phyloP scores from a whole-genome alignment of 345 rosid genomes.

The Jatropha curcas region DNA sequence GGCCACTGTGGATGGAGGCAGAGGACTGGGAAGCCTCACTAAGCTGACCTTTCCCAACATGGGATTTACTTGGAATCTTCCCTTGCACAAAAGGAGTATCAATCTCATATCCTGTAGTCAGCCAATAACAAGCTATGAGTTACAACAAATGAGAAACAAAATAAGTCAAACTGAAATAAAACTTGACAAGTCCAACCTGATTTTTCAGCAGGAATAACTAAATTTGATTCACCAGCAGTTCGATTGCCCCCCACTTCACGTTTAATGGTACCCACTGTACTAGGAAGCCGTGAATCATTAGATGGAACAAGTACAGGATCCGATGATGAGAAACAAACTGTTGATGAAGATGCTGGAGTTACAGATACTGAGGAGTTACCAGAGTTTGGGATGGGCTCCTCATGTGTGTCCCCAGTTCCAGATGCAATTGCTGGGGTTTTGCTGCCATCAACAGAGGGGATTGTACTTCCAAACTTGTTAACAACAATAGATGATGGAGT shows the following conservation, averaged over 20 bases:
- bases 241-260: constrained; percentile 46
- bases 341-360: constrained; percentile 51
- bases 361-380: constrained; percentile 35
- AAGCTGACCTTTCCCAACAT: constrained; percentile 48
- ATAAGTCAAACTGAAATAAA: constrained; percentile 17
- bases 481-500: constrained; percentile 34
- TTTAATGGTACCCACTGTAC: constrained; percentile 48
- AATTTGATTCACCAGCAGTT: constrained; percentile 44
- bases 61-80: constrained; percentile 50
- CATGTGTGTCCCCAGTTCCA: constrained; percentile 43
- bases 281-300: constrained; percentile 36
- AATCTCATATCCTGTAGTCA: constrained; percentile 43
- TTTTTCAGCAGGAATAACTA: constrained; percentile 40
- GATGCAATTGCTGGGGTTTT: constrained; percentile 38
- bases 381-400: constrained; percentile 40
- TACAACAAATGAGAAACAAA: constrained; percentile 5
- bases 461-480: constrained; percentile 36
- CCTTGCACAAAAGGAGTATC: constrained; percentile 44
- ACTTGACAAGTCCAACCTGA: constrained; percentile 37
- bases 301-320: constrained; percentile 63
- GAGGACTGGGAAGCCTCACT: constrained; percentile 55
- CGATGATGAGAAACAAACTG: constrained; percentile 56
- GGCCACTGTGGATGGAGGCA: constrained; percentile 50
- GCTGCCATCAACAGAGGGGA: constrained; percentile 36
- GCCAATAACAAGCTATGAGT: constrained; percentile 20